A percentile compares a stretch with the other conserved stretches of the same genome.
phyloP scores from a whole-genome alignment of 306 rosid genomes.

The Abrus pulchellus region DNA sequence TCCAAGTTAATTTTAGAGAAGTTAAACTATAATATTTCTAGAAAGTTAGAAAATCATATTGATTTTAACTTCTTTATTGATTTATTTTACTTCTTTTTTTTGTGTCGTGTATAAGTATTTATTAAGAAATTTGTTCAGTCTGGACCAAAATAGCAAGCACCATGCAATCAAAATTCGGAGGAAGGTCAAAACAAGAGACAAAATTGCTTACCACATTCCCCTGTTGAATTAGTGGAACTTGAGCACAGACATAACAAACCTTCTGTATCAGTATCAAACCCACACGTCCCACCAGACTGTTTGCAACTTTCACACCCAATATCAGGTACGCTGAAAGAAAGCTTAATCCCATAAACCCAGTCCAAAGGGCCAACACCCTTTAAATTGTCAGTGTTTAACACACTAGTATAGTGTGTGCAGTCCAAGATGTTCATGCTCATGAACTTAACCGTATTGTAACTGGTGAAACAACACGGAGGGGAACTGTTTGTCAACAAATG shows the following conservation, averaged over 20 bases:
- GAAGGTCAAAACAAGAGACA: too few relatives aligned
- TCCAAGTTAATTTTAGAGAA: too few relatives aligned
- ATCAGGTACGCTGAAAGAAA: slow-evolving; percentile 73
- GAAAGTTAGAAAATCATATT: too few relatives aligned
- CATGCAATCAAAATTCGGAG: too few relatives aligned
- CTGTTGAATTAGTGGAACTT: slow-evolving; percentile 60
- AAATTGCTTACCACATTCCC: slow-evolving; percentile 73
- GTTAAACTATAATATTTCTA: too few relatives aligned
- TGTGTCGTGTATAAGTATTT: too few relatives aligned
- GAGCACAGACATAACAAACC: slow-evolving; percentile 85
- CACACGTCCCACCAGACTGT: slow-evolving; percentile 80
- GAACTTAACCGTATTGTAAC: slow-evolving; percentile 71
- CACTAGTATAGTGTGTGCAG: slow-evolving; percentile 83
- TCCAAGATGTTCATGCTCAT: slow-evolving; percentile 95
- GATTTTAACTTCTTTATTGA: too few relatives aligned
- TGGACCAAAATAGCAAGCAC: too few relatives aligned
- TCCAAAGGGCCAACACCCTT: slow-evolving; percentile 82
- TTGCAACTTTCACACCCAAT: slow-evolving; percentile 75
- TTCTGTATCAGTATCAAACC: slow-evolving; percentile 90
- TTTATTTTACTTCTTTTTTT: too few relatives aligned
- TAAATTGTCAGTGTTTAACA: slow-evolving; percentile 62
- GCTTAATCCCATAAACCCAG: slow-evolving; percentile 91
- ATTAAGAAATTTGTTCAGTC: too few relatives aligned
- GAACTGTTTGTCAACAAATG: slow-evolving; percentile 67
- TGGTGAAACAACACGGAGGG: slow-evolving; percentile 91